Evolutionary conservation across 2,329 filamentous ascomycete species (phyloP), one percentile per base, ranked within the genome.

Genomic region (Penicillium vulpinum): DNA sequence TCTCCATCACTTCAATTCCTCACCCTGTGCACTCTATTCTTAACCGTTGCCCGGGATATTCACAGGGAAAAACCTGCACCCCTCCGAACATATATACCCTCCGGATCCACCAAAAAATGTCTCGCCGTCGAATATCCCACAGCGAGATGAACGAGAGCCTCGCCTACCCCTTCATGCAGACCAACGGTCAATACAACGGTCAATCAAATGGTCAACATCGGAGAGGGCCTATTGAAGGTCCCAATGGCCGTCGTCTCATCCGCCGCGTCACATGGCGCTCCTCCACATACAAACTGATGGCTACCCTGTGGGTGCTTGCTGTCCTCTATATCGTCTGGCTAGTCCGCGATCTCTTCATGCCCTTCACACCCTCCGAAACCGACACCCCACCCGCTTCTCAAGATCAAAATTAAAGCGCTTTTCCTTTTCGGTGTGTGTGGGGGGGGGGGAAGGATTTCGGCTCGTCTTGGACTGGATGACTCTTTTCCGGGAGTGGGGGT

Each of bases 241-340:
- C 74, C 33, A 67, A 72, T 63, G 74, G 74, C 57, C 71, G 73
- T 39, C 68, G 72, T 48, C 62, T 76, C 38, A 73, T 73, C 58
- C 73, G 74, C 31, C 68, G 74, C 59, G 73, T 76, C 61, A 76
- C 73, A 61, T 76, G 74, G 74, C 73, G 74, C 35, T 76, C 74
- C 13, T 75, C 73, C 16, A 75, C 73, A 21, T 76, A 76, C 67
- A 76, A 75, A 59, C 62, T 76, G 40, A 69, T 76, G 65, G 73
- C 74, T 7, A 75, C 71, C 38, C 62, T 76, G 21, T 76, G 74
- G 72, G 72, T 76, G 22, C 53, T 75, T 44, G 71, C 70, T 13
- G 72, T 76, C 9, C 62, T 76, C 43, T 76, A 75, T 55, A 72
- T 76, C 54, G 68, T 75, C 51, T 76, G 73, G 72, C 61, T 76